Conservation (phyloP, 75 land plant genomes). For the Chamaecyparis obtusa region DNA sequence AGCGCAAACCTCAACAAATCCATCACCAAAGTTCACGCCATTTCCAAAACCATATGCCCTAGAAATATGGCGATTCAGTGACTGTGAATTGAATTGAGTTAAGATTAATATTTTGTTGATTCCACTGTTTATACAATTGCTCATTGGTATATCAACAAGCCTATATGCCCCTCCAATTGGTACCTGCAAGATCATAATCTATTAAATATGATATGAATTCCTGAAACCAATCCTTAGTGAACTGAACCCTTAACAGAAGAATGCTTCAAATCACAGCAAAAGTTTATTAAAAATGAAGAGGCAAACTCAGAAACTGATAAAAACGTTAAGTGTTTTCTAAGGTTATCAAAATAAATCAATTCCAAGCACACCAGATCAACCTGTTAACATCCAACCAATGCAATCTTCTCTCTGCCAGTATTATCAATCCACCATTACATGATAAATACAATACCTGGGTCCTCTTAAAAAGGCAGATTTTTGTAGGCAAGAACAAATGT, state of each 20-base stretch:
- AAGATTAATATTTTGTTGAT: conserved; percentile 48
- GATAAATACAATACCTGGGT: not conserved
- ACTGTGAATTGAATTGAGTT: conserved; percentile 49
- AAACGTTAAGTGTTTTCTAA: not conserved
- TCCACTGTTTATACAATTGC: conserved; percentile 65
- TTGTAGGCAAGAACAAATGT: not conserved
- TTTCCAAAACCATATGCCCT: conserved; percentile 86
- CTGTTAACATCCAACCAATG: not conserved
- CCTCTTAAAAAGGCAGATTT: not conserved
- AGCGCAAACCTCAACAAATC: conserved; percentile 84
- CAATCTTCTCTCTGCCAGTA: not conserved
- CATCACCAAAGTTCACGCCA: conserved; percentile 92
- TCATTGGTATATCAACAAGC: conserved; percentile 56
- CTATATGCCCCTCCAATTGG: conserved; percentile 57
- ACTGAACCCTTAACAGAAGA: not conserved
- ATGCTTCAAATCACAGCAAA: not conserved
- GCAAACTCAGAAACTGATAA: not conserved
- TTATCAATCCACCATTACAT: not conserved
- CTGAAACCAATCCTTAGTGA: not conserved
- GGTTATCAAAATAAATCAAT: not conserved
- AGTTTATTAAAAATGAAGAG: not conserved
- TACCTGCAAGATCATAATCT: conserved; percentile 19
- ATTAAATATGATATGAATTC: not conserved
- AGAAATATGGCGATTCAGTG: conserved; percentile 83
- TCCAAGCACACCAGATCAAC: not conserved